phyloP scores from a whole-genome alignment of 2,329 filamentous ascomycete species.

The Rosellinia necatrix region DNA sequence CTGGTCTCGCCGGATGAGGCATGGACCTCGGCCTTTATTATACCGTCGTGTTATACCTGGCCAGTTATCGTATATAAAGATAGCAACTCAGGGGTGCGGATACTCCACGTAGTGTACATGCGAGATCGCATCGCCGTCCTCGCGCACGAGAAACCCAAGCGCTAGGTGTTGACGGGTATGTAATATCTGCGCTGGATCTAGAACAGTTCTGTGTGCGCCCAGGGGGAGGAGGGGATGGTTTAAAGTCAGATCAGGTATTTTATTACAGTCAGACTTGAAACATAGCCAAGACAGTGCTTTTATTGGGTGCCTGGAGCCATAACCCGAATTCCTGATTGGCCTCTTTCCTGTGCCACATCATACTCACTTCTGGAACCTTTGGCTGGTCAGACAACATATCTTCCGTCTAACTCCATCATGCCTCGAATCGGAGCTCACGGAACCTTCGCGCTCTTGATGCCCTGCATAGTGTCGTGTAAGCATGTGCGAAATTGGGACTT shows the following conservation, averaged over 20 bases:
- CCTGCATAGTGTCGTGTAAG: background rate
- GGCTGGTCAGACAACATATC: background rate
- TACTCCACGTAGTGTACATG: no score
- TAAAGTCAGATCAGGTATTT: constrained; percentile 5
- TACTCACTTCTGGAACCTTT: background rate
- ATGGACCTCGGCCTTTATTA: no score
- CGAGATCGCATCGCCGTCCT: no score
- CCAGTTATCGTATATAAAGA: no score
- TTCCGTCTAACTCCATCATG: background rate
- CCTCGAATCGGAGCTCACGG: constrained; percentile 6
- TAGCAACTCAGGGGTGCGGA: no score
- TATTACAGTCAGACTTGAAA: constrained; percentile 9
- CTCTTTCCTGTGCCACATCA: background rate
- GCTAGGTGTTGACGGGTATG: background rate
- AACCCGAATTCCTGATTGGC: constrained; percentile 5
- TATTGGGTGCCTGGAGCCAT: background rate
- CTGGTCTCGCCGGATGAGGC: no score
- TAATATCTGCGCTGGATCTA: background rate
- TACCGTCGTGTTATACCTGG: no score
- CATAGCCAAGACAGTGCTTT: constrained; percentile 4
- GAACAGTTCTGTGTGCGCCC: background rate
- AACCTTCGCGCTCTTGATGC: background rate
- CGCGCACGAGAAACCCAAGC: background rate
- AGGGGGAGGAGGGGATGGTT: background rate
- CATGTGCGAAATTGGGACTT: background rate